Evolutionary conservation across 805 yeast genomes (phyloP).

Genomic region (Barnettozyma siamensis): DNA sequence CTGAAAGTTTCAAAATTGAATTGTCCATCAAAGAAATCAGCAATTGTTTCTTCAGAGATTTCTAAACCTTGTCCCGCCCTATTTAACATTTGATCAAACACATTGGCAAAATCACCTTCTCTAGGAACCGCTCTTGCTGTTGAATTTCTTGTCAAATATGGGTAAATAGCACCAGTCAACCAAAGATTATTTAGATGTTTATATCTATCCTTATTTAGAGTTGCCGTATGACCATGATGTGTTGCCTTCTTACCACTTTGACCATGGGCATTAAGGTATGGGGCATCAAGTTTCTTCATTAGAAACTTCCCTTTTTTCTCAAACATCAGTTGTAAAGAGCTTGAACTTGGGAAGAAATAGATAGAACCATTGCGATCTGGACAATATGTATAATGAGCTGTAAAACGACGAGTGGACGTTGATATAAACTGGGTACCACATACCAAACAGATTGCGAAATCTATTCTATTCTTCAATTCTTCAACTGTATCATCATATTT

Average conservation of each 20-base stretch:
- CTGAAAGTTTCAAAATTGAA: no score
- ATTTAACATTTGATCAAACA: background rate
- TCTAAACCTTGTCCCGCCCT: background rate
- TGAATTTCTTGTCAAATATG: constrained; percentile 35
- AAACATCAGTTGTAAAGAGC: constrained; percentile 25
- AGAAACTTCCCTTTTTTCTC: constrained; percentile 22
- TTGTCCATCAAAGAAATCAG: background rate
- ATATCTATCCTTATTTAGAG: constrained; percentile 47
- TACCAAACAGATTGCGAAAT: constrained; percentile 39
- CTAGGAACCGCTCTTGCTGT: background rate
- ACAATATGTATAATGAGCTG: constrained; percentile 24
- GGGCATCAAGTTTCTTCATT: constrained; percentile 47
- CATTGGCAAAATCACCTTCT: background rate
- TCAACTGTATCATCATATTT: background rate
- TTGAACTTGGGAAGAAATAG: constrained; percentile 32
- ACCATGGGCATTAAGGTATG: constrained; percentile 71
- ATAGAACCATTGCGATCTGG: constrained; percentile 27
- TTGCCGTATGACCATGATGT: constrained; percentile 51
- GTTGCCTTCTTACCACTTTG: constrained; percentile 56
- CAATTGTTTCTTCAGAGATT: background rate
- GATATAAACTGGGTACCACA: constrained; percentile 38
- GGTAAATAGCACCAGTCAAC: constrained; percentile 54
- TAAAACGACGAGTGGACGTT: constrained; percentile 27
- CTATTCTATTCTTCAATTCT: constrained; percentile 27
- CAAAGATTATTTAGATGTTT: constrained; percentile 51